These are phyloP conservation scores for Sherardia arvensis DNA, from an alignment of 257 asterid species.

Conservation along the genomic window DNA sequence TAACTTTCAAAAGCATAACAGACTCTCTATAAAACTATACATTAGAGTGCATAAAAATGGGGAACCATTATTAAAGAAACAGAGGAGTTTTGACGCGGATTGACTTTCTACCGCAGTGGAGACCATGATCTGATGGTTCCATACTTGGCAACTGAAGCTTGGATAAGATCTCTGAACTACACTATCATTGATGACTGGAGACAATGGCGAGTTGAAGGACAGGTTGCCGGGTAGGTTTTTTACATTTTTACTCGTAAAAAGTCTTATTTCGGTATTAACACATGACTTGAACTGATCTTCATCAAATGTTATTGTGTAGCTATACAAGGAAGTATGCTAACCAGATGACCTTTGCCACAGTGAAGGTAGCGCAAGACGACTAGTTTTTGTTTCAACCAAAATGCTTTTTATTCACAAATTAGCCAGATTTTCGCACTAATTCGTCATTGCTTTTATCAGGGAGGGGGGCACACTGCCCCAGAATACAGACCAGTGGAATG, in stretches of 20 bases:
- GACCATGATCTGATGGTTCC: slow-evolving; percentile 36
- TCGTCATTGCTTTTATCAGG: not conserved
- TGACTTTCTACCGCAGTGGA: slow-evolving; percentile 18
- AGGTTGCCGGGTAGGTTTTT: slow-evolving; percentile 32
- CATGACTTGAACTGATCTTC: not conserved
- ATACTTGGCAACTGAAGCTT: slow-evolving; percentile 33
- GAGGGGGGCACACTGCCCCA: slow-evolving; percentile 35
- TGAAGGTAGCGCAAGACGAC: slow-evolving; percentile 24
- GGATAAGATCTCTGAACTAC: slow-evolving; percentile 36
- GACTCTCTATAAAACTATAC: not conserved
- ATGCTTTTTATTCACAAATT: not conserved
- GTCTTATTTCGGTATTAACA: too few relatives aligned
- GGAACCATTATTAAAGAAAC: too few relatives aligned
- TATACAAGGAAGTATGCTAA: slow-evolving; percentile 31
- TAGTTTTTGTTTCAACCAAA: not conserved
- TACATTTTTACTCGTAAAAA: not conserved
- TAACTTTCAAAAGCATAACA: not conserved
- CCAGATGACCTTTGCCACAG: slow-evolving; percentile 38
- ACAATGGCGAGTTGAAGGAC: slow-evolving; percentile 30
- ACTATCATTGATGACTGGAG: slow-evolving; percentile 31
- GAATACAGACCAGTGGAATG: slow-evolving; percentile 22
- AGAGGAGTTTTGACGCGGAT: not conserved
- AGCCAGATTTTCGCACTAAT: not conserved
- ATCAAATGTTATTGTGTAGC: slow-evolving; percentile 13
- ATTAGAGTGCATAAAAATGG: too few relatives aligned